Evolutionary conservation across 768 basidiomycete species (phyloP).

Genomic region (Baorangia bicolor): DNA sequence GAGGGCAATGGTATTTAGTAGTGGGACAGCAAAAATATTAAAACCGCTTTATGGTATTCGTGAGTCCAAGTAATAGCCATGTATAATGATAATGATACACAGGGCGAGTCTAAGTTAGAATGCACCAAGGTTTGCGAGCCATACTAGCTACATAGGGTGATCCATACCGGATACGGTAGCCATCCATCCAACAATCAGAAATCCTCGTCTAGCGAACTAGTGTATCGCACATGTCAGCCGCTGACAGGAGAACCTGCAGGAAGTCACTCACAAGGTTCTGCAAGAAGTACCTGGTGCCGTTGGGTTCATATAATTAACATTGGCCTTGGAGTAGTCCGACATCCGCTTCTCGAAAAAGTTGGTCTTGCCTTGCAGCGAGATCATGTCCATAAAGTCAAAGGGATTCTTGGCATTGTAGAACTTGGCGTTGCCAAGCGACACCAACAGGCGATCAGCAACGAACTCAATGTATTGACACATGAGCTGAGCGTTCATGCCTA

Average conservation of each 20-base stretch:
- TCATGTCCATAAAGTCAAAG: slow-evolving; percentile 93
- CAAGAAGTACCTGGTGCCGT: neutral
- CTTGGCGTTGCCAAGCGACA: slow-evolving; percentile 81
- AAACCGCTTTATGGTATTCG: neutral
- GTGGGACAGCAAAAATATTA: too few species aligned
- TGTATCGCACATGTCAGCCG: neutral
- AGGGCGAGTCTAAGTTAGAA: neutral
- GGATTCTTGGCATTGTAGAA: slow-evolving; percentile 75
- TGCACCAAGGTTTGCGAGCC: neutral
- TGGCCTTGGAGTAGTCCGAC: slow-evolving; percentile 71
- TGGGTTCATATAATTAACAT: slow-evolving; percentile 39
- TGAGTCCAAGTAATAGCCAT: neutral
- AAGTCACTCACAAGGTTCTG: slow-evolving; percentile 37
- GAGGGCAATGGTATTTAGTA: too few species aligned
- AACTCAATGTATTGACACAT: slow-evolving; percentile 93
- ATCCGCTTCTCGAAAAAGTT: slow-evolving; percentile 96
- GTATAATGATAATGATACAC: neutral
- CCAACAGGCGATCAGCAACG: slow-evolving; percentile 84
- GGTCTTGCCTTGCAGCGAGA: slow-evolving; percentile 91
- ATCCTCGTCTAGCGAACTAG: slow-evolving; percentile 18
- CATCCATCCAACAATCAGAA: slow-evolving; percentile 9
- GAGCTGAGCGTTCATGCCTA: slow-evolving; percentile 84
- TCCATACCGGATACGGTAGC: neutral
- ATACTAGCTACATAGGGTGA: neutral
- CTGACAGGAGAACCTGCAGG: too few species aligned